phyloP scores from a whole-genome alignment of 495 filamentous ascomycete genomes.

The Hyphodiscus hymeniophilus region DNA sequence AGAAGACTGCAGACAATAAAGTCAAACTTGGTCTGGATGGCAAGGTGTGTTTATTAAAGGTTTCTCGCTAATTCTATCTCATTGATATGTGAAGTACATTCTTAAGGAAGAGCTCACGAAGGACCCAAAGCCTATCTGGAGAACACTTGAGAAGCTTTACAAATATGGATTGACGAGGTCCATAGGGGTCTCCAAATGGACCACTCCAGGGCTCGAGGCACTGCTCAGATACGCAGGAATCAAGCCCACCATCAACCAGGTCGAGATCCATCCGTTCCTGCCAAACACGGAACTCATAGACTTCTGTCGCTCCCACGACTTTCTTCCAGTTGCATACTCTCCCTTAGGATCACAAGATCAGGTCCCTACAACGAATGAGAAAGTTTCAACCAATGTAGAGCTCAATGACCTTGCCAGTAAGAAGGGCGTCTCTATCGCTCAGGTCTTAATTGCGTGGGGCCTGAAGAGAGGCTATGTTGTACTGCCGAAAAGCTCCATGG shows the following conservation, averaged over 20 bases:
- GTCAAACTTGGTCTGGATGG: slow-evolving; percentile 49
- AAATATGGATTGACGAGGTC: slow-evolving; percentile 33
- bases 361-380: slow-evolving; percentile 55
- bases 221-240: slow-evolving; percentile 41
- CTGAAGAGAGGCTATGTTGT: slow-evolving; percentile 40
- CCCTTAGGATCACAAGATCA: slow-evolving; percentile 53
- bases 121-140: slow-evolving; percentile 43
- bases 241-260: slow-evolving; percentile 78
- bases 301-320: slow-evolving; percentile 30
- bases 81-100: slow-evolving; percentile 29
- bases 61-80: slow-evolving; percentile 18
- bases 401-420: slow-evolving; percentile 36
- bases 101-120: slow-evolving; percentile 10
- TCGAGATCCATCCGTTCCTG: slow-evolving; percentile 76
- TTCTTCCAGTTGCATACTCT: slow-evolving; percentile 42
- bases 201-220: slow-evolving; percentile 54
- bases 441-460: slow-evolving; percentile 39
- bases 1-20: slow-evolving; percentile 39
- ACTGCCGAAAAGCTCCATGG: slow-evolving; percentile 39
- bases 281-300: slow-evolving; percentile 19
- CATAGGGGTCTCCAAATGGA: slow-evolving; percentile 28
- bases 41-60: slow-evolving; percentile 25
- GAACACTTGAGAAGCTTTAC: slow-evolving; percentile 47
- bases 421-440: slow-evolving; percentile 28
- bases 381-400: slow-evolving; percentile 46